A percentile compares a stretch with the other conserved stretches of the same genome.
These are phyloP conservation scores for Gaillardinia entomophila DNA, from an alignment of 805 yeast species.

Conservation along the genomic window DNA sequence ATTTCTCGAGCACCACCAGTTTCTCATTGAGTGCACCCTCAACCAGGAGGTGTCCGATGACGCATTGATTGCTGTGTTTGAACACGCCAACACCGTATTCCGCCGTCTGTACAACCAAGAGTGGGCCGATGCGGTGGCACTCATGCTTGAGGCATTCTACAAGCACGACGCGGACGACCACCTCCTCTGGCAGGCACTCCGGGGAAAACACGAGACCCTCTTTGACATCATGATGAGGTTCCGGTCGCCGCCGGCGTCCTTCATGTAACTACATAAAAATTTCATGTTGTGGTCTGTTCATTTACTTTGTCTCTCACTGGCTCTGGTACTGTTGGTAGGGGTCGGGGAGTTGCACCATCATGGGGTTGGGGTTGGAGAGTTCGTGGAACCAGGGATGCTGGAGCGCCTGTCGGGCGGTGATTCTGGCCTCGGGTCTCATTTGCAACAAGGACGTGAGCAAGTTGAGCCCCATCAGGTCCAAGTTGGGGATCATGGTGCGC, in stretches of 20 bases:
- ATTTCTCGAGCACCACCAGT: no score
- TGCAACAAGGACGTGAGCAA: slow-evolving; percentile 54
- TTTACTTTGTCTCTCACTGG: no score
- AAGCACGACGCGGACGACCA: background rate
- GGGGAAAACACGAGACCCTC: background rate
- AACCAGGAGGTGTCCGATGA: no score
- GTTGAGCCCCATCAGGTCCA: slow-evolving; percentile 66
- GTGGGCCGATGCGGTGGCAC: no score
- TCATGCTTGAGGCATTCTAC: no score
- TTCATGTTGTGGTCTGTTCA: no score
- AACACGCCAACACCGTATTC: no score
- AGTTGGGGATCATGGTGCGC: slow-evolving; percentile 57
- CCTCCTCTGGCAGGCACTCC: background rate
- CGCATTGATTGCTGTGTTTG: no score
- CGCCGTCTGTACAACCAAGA: no score
- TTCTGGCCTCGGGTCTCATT: slow-evolving; percentile 57
- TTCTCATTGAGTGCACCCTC: no score
- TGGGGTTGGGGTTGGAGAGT: slow-evolving; percentile 40
- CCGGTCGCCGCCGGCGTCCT: background rate
- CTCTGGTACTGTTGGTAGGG: slow-evolving; percentile 27
- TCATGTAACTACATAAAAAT: background rate
- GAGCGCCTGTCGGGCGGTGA: slow-evolving; percentile 55
- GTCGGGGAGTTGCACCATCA: slow-evolving; percentile 25
- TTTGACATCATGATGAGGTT: background rate
- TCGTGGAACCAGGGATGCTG: slow-evolving; percentile 83